These are phyloP conservation scores for Camelina neglecta DNA, from an alignment of 345 rosid genomes.

Conservation along the genomic window DNA sequence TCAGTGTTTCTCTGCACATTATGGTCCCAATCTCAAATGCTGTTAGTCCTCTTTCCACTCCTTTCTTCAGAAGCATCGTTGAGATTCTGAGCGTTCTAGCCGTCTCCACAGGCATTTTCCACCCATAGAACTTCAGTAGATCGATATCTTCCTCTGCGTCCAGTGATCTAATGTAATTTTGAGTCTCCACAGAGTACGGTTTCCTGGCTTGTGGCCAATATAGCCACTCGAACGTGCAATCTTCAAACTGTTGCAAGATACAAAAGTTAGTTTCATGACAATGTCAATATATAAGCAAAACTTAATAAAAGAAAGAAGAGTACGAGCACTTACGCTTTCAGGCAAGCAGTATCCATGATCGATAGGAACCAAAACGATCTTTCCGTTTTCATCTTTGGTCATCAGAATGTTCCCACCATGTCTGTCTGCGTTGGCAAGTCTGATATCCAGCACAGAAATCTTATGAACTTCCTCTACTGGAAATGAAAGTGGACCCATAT, in stretches of 20 bases:
- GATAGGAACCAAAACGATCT: conserved; percentile 63
- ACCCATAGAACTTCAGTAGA: conserved; percentile 69
- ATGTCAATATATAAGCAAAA: conserved; percentile 4
- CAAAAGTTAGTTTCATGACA: conserved; percentile 3
- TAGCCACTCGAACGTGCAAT: conserved; percentile 93
- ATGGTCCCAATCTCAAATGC: conserved; percentile 74
- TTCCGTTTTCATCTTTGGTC: conserved; percentile 57
- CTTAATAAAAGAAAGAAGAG: background rate
- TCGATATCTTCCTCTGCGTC: conserved; percentile 75
- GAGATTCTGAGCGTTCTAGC: conserved; percentile 67
- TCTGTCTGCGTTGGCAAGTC: conserved; percentile 89
- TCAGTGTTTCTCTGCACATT: conserved; percentile 78
- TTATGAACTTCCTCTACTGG: conserved; percentile 85
- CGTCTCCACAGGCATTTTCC: conserved; percentile 64
- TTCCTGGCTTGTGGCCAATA: conserved; percentile 87
- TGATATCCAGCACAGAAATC: conserved; percentile 84
- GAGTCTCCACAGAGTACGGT: conserved; percentile 60
- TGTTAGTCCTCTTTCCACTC: conserved; percentile 72
- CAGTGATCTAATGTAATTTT: conserved; percentile 64
- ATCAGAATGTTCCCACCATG: conserved; percentile 86
- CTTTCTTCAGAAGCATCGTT: conserved; percentile 90
- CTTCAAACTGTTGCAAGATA: conserved; percentile 69
- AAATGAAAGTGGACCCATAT: conserved; percentile 76
- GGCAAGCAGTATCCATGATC: conserved; percentile 98
- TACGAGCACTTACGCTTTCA: conserved; percentile 58